These are phyloP conservation scores for Hymenoscyphus salicellus DNA, from an alignment of 2,329 filamentous ascomycete species.

Conservation along the genomic window DNA sequence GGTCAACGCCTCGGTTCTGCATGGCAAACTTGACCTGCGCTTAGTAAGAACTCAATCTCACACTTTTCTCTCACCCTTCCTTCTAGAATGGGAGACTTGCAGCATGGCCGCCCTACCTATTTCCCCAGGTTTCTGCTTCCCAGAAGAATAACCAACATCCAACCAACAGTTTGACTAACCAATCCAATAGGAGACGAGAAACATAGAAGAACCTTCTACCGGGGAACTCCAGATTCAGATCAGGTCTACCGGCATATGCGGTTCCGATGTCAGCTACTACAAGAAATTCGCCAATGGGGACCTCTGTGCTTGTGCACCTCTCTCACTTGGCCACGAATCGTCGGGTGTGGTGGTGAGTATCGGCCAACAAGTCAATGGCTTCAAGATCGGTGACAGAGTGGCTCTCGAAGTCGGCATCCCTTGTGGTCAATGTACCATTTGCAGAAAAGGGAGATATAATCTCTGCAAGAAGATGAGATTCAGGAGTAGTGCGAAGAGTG, in stretches of 20 bases:
- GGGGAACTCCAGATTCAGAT: constrained; percentile 63
- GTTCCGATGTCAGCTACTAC: constrained; percentile 69
- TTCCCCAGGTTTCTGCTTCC: neutral
- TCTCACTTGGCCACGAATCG: constrained; percentile 64
- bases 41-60: constrained; percentile 45
- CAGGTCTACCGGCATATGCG: constrained; percentile 65
- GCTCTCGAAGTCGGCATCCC: constrained; percentile 88
- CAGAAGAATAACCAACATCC: neutral
- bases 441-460: constrained; percentile 76
- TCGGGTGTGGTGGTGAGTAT: constrained; percentile 57
- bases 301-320: constrained; percentile 61
- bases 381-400: constrained; percentile 55
- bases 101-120: neutral
- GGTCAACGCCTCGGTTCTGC: constrained; percentile 54
- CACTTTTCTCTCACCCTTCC: neutral
- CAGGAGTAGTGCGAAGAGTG: constrained; percentile 59
- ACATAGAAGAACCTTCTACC: constrained; percentile 40
- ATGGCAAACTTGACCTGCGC: constrained; percentile 56
- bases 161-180: constrained; percentile 11
- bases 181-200: constrained; percentile 47
- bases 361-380: constrained; percentile 51
- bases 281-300: constrained; percentile 71
- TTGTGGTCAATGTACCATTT: constrained; percentile 85
- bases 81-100: neutral
- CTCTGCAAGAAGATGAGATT: constrained; percentile 61